Evolutionary conservation across 306 rosid species (phyloP), one percentile per base, ranked within the genome.

Genomic region (Arachis stenosperma): DNA sequence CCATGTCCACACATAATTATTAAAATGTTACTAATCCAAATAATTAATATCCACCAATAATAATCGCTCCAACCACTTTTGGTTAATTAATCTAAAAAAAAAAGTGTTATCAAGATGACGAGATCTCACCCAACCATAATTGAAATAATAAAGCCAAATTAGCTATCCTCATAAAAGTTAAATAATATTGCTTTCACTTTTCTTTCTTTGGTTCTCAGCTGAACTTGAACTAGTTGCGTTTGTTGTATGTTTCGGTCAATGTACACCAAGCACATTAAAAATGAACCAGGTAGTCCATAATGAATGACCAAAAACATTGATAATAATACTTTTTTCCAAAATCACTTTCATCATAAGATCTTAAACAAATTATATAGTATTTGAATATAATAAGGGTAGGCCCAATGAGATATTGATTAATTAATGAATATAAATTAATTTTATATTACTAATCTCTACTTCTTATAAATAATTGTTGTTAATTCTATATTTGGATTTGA

Each of bases 71-170:
- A 27, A 65, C 15, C 70, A 44, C 51, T 62, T 22, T 22, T 22
- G 27, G 1, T 65, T 65, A 22, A 22, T 46, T 65, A 27, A 65
- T 65, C 41, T 37, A 9, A 27, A 63, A 63, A 41, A 22, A 22
- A 22, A 22, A 22, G 27, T 22, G 27, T 22, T 22, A 27, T 6
- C 6, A 6, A 9, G 40, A 22, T 22, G 65, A 44, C 51, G 56
- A 65, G 56, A 65, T 65, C 41, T 46, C 70, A 11, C 41, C 54
- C 56, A 46, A 65, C 52, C 70, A 27, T 65, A 58, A 33, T 7
- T 66, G 12, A 47, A 41, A 52, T 47, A 64, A 74, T 41, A 46
- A 9, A 53, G 56, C 65, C 71, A 37, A 74, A 50, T 54, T 5
- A 74, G 64, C 13, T 6, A 41, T 54, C 57, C 71, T 22, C 27